A percentile compares a stretch with the other conserved stretches of the same genome.
phyloP scores from a whole-genome alignment of 2,329 filamentous ascomycete genomes.

The Fusarium austroafricanum region DNA sequence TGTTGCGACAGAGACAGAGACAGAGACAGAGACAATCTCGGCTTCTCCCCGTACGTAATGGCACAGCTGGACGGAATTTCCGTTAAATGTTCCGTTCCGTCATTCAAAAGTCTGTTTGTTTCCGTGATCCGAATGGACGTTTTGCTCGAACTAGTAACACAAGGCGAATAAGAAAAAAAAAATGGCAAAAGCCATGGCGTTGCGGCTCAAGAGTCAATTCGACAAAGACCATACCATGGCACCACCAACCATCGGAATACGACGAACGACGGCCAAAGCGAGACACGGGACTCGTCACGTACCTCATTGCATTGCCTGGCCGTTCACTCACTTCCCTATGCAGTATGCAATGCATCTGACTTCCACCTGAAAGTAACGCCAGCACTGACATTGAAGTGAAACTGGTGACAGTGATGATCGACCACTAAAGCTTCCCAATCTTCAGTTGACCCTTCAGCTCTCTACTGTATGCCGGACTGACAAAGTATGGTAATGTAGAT shows the following conservation, averaged over 20 bases:
- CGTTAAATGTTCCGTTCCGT: neutral
- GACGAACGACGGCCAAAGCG: neutral
- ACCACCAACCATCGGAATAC: neutral
- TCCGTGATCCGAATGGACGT: neutral
- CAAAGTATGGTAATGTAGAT: neutral
- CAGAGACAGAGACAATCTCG: neutral
- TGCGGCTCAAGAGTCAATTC: slow-evolving; percentile 10
- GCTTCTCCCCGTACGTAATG: slow-evolving; percentile 2
- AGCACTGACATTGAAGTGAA: slow-evolving; percentile 11
- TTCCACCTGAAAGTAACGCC: neutral
- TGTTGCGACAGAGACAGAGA: neutral
- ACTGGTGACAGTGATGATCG: slow-evolving; percentile 15
- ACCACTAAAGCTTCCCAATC: slow-evolving; percentile 6
- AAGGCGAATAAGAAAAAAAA: neutral
- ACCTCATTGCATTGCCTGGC: neutral
- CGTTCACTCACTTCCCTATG: too few species aligned
- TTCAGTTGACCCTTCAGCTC: neutral
- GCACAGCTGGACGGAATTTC: neutral
- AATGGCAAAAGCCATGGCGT: neutral
- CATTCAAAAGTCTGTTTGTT: neutral
- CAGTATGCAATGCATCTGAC: neutral
- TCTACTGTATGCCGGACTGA: neutral
- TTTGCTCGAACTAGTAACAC: neutral
- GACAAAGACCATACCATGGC: neutral
- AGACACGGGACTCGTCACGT: slow-evolving; percentile 1